Evolutionary conservation across 805 yeast genomes (phyloP), one percentile per base, ranked within the genome.

Genomic region (Starmerella bombi): DNA sequence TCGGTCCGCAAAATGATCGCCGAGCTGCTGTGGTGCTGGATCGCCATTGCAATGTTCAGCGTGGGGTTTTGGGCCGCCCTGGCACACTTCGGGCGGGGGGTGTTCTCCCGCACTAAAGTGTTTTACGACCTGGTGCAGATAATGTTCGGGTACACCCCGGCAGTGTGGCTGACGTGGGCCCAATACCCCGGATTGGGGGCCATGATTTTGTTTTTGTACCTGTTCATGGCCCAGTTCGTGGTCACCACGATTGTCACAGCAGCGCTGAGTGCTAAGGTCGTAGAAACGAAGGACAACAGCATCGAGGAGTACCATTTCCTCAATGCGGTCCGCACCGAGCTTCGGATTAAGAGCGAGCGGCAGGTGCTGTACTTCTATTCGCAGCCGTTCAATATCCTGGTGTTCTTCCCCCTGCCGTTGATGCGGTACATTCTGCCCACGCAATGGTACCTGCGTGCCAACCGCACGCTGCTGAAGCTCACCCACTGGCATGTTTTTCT

Each of bases 71-170:
- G 72, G 62, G 65, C 72, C 19, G 69, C 73, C 28, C 69, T 72
- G 44, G 65, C 72, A 7, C 62, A 70, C 34, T 64, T 63, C 47
- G 71, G 72, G 3, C 51, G 61, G 10, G 66, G 66, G 37, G 53
- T 63, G 28, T 58, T 65, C 37, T 58, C 62, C 1, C 59, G 69
- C 16, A 54, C 59, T 29, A 62, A 66, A 27, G 71, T 72, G 18
- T 68, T 73, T 12, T 71, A 66, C 50, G 72, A 68, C 43, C 61
- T 71, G 62, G 54, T 71, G 34, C 69, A 70, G 52, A 60, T 72
- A 3, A 63, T 72, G 45, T 72, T 71, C 51, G 77, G 77, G 0
- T 72, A 69, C 52, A 72, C 77, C 1, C 77, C 77, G 0, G 70
- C 75, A 0, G 76, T 72, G 3, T 72, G 77, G 77, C 62, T 63